These are phyloP conservation scores for Coffea canephora DNA, from an alignment of 257 asterid genomes.

Conservation along the genomic window DNA sequence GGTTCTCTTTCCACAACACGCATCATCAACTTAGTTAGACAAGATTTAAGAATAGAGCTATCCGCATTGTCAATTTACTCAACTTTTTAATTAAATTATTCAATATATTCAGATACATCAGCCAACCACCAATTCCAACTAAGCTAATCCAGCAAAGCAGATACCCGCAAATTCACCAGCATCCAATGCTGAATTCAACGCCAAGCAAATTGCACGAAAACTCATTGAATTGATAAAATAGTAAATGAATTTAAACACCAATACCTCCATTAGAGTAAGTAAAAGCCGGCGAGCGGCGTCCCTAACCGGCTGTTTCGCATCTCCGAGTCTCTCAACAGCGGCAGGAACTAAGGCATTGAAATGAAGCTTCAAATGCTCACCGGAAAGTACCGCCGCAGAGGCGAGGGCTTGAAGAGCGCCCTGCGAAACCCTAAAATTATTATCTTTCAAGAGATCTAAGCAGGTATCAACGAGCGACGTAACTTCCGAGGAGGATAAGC, in stretches of 20 bases:
- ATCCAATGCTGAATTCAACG: neutral
- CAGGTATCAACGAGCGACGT: conserved; percentile 83
- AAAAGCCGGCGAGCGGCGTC: conserved; percentile 83
- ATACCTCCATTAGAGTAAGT: conserved; percentile 97
- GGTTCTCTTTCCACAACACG: neutral
- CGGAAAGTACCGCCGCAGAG: conserved; percentile 95
- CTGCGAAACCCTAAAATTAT: conserved; percentile 90
- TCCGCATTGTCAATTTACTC: neutral
- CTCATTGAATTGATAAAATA: neutral
- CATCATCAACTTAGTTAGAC: neutral
- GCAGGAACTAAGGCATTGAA: conserved; percentile 93
- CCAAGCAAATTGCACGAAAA: neutral
- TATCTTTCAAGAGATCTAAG: conserved; percentile 95
- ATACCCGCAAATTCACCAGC: neutral
- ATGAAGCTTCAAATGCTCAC: conserved; percentile 93
- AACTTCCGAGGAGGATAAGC: conserved; percentile 70
- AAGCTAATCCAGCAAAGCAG: neutral
- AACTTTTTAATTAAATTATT: neutral
- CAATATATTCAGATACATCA: neutral
- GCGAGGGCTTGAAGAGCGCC: conserved; percentile 96
- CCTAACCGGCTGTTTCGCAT: conserved; percentile 91
- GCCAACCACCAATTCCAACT: neutral
- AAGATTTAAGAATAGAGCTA: neutral
- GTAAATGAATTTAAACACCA: neutral
- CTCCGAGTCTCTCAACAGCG: conserved; percentile 91